Evolutionary conservation across 805 yeast species (phyloP).

Genomic region (Yamadazyma tumulicola): DNA sequence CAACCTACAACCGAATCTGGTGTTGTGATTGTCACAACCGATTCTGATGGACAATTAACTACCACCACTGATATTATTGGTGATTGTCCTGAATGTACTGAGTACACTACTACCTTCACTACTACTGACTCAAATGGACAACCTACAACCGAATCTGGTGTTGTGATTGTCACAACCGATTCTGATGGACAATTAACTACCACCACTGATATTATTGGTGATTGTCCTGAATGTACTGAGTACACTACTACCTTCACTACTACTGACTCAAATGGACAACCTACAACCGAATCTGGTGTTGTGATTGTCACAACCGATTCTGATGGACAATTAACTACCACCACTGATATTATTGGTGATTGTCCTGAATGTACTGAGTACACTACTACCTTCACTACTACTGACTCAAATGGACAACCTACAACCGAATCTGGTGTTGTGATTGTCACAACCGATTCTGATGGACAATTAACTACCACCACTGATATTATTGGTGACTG

Average conservation of each 20-base stretch:
- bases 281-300: conserved; percentile 11
- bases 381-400: conserved; percentile 14
- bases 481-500: conserved; percentile 11
- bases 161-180: conserved; percentile 14
- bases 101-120: conserved; percentile 13
- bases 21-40: conserved; percentile 13
- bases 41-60: conserved; percentile 7
- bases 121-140: conserved; percentile 10
- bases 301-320: conserved; percentile 11
- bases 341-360: conserved; percentile 10
- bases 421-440: conserved; percentile 13
- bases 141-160: conserved; percentile 11
- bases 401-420: conserved; percentile 11
- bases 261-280: conserved; percentile 8
- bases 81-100: conserved; percentile 7
- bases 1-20: conserved; percentile 10
- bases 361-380: conserved; percentile 9
- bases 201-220: conserved; percentile 9
- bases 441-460: conserved; percentile 13
- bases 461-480: conserved; percentile 11
- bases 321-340: conserved; percentile 11
- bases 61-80: conserved; percentile 7
- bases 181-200: conserved; percentile 11
- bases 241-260: conserved; percentile 6
- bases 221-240: conserved; percentile 6